Percentiles rank a stretch among this genome's conserved stretches.
Evolutionary conservation across 2,329 filamentous ascomycete species (phyloP).

Genomic region (Cordyceps pruinosa): DNA sequence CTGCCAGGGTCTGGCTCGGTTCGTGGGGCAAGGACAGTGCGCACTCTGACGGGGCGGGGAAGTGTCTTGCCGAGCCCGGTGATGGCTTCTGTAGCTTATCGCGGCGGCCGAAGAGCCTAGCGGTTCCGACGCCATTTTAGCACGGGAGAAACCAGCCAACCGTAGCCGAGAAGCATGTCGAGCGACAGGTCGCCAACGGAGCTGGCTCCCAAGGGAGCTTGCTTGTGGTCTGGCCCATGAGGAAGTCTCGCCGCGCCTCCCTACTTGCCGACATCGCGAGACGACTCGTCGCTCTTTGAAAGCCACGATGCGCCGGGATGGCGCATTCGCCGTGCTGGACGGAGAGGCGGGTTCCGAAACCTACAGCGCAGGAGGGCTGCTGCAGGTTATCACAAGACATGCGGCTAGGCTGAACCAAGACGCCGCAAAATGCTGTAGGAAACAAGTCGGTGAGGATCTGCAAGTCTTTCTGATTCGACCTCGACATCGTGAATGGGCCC

Average conservation of each 20-base stretch:
- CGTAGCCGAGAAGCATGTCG: neutral
- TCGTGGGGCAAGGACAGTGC: constrained; percentile 2
- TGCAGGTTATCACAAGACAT: constrained; percentile 10
- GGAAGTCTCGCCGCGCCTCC: neutral
- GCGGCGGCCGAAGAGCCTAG: neutral
- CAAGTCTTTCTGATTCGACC: neutral
- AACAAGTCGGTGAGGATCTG: constrained; percentile 13
- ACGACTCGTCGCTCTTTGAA: neutral
- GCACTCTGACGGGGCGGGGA: constrained; percentile 9
- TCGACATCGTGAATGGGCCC: neutral
- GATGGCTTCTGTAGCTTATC: constrained; percentile 12
- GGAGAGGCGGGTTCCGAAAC: constrained; percentile 6
- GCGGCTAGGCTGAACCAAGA: constrained; percentile 3
- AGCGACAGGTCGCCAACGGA: neutral
- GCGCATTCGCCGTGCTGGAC: neutral
- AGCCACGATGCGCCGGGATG: neutral
- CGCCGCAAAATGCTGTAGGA: neutral
- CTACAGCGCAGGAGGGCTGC: neutral
- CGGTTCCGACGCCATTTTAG: constrained; percentile 4
- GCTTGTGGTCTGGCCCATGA: neutral
- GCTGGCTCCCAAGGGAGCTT: neutral
- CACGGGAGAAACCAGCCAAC: neutral
- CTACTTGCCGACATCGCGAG: neutral
- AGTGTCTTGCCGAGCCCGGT: constrained; percentile 9
- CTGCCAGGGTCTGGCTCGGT: neutral